Evolutionary conservation across 2,329 filamentous ascomycete species (phyloP), one percentile per base, ranked within the genome.

Genomic region (Mycosphaerella arachidis): DNA sequence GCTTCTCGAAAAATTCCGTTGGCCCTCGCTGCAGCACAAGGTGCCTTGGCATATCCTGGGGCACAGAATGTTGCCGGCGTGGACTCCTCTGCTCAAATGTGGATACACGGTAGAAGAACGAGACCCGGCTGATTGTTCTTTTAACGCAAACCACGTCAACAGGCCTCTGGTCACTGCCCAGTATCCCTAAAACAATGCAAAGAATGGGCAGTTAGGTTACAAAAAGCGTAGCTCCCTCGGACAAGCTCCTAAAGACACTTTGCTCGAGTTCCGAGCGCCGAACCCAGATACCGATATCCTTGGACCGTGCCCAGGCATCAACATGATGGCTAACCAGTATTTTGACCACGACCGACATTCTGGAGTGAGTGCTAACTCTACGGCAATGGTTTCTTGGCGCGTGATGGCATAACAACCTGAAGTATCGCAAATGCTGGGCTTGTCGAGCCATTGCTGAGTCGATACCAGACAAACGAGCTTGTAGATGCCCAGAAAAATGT

Each of bases 401-500:
- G 52, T 12, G 52, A 54, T 33, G 52, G 52, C 33, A 54, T 54
- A 24, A 54, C 52, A 18, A 54, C 31, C 24, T 54, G 50, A 13
- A 13, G 50, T 48, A 27, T 10, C 27, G 4, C 46, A 9, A 20
- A 12, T 13, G n/a, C 18, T 16, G 46, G 2, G 10, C 12, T 10
- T 27, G 12, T 24, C 7, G 46, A 10, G 46, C 12, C 20, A 12
- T 12, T 16, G 46, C 46, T 48, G 46, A 48, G 12, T 9, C 8
- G 46, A 27, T n/a, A 7, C 30, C 65, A 53, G 73, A 75, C 67
- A 70, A 66, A n/a, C 29, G 75, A 78, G 63, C 70, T 77, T 13
- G 71, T 77, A 18, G 74, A 76, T 57, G 74, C 74, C 16, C 72
- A 75, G 45, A 75, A 78, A 55, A 78, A 78, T 50, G 62, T 78